These are phyloP conservation scores for Fusarium sp. DNA, from an alignment of 2,329 filamentous ascomycete species.

Conservation along the genomic window DNA sequence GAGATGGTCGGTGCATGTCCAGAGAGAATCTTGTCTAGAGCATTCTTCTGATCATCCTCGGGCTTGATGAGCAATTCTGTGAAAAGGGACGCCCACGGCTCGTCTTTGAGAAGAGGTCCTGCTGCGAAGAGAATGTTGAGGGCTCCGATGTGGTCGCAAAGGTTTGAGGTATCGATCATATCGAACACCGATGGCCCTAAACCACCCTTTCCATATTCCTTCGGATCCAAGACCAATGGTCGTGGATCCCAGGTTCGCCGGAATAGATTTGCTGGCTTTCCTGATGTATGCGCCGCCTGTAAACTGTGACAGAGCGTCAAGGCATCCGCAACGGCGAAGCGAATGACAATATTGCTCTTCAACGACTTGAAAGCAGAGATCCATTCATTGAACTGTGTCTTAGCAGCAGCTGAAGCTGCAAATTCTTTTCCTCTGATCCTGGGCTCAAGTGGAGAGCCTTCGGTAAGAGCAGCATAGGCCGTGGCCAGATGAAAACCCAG, in stretches of 20 bases:
- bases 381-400: constrained; percentile 59
- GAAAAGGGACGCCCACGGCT: constrained; percentile 57
- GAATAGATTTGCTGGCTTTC: constrained; percentile 53
- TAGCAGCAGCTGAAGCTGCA: constrained; percentile 48
- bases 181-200: constrained; percentile 58
- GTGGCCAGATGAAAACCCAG: constrained; percentile 66
- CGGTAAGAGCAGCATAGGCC: constrained; percentile 51
- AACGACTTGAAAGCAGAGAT: constrained; percentile 50
- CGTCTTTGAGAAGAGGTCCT: constrained; percentile 56
- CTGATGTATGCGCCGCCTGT: constrained; percentile 49
- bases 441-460: constrained; percentile 51
- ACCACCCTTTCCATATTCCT: constrained; percentile 50
- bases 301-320: constrained; percentile 63
- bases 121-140: constrained; percentile 54
- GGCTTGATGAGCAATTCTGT: constrained; percentile 56
- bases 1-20: constrained; percentile 58
- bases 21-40: constrained; percentile 55
- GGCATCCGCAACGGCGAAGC: constrained; percentile 59
- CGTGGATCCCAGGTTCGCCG: constrained; percentile 52
- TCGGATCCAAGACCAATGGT: constrained; percentile 53
- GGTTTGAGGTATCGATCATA: constrained; percentile 63
- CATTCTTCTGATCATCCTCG: constrained; percentile 34
- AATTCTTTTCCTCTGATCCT: constrained; percentile 18
- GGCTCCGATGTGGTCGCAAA: constrained; percentile 52
- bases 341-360: constrained; percentile 49